These are phyloP conservation scores for Sphagnum contortum DNA, from an alignment of 225 moss, liverwort and hornwort genomes.

Conservation along the genomic window DNA sequence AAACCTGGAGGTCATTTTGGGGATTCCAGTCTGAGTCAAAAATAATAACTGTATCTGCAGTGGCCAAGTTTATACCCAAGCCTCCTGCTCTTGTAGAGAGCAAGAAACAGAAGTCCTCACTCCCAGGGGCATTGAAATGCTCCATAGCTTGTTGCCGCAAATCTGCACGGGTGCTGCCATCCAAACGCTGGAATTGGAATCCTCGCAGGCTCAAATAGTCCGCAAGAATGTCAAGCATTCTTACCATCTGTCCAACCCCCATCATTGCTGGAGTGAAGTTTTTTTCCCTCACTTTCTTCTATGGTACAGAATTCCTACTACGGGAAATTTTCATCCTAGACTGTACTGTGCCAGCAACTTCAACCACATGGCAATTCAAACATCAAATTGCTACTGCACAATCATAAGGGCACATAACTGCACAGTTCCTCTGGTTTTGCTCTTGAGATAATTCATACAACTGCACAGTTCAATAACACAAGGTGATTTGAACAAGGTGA, in stretches of 20 bases:
- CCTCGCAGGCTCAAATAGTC: slow-evolving; percentile 93
- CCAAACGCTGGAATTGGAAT: slow-evolving; percentile 93
- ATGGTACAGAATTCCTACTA: too few relatives aligned
- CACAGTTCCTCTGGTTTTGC: too few relatives aligned
- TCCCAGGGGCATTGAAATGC: slow-evolving; percentile 98
- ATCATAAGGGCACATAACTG: too few relatives aligned
- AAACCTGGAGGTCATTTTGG: slow-evolving; percentile 97
- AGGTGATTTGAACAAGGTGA: too few relatives aligned
- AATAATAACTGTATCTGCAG: slow-evolving; percentile 97
- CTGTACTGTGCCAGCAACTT: too few relatives aligned
- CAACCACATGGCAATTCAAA: too few relatives aligned
- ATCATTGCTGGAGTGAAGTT: neutral
- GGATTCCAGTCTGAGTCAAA: slow-evolving; percentile 99
- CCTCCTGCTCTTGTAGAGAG: slow-evolving; percentile 99
- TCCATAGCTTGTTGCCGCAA: slow-evolving; percentile 99
- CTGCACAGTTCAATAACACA: too few relatives aligned
- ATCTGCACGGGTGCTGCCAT: slow-evolving; percentile 97
- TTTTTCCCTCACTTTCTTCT: too few relatives aligned
- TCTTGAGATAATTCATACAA: too few relatives aligned
- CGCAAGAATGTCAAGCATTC: slow-evolving; percentile 94
- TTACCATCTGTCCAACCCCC: slow-evolving; percentile 74
- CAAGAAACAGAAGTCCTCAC: slow-evolving; percentile 97
- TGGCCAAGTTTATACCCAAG: slow-evolving; percentile 95
- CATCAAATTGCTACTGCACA: too few relatives aligned
- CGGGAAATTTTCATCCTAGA: too few relatives aligned